A percentile compares a stretch with the other conserved stretches of the same genome.
Conservation (phyloP, 768 basidiomycete species). For the Collybiopsis luxurians region DNA sequence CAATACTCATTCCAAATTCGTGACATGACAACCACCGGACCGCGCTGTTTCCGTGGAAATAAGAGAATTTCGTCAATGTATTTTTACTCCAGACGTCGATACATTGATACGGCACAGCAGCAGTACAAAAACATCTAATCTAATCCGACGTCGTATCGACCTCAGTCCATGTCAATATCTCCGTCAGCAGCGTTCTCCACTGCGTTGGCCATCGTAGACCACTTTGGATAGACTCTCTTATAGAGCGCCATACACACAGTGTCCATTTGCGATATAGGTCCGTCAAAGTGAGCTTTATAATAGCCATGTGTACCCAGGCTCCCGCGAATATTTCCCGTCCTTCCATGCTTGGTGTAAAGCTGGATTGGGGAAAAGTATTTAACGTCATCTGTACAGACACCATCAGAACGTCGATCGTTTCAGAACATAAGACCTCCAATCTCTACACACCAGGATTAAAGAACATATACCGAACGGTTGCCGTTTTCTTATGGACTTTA, state of each 20-base stretch:
- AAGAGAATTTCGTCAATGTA: no score
- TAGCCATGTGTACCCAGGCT: slow-evolving; percentile 97
- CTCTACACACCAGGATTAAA: slow-evolving; percentile 72
- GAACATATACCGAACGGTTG: slow-evolving; percentile 98
- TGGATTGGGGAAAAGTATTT: slow-evolving; percentile 93
- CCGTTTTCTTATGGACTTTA: slow-evolving; percentile 96
- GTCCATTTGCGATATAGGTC: slow-evolving; percentile 93
- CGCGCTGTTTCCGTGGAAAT: no score
- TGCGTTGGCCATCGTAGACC: slow-evolving; percentile 69
- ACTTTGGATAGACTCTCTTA: slow-evolving; percentile 92
- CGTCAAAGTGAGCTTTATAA: slow-evolving; percentile 95
- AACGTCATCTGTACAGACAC: slow-evolving; percentile 66
- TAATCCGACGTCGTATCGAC: no score
- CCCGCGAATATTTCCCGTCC: slow-evolving; percentile 86
- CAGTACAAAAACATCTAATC: no score
- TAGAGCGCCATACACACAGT: slow-evolving; percentile 95
- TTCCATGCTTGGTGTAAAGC: slow-evolving; percentile 87
- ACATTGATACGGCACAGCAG: no score
- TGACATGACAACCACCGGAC: no score
- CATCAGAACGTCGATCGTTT: background rate
- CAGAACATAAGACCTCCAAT: slow-evolving; percentile 1
- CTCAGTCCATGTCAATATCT: no score
- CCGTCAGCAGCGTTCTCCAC: slow-evolving; percentile 31
- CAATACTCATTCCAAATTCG: no score
- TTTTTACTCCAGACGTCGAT: no score